Conservation (phyloP, 257 asterid species). For the Leptodermis oblonga region DNA sequence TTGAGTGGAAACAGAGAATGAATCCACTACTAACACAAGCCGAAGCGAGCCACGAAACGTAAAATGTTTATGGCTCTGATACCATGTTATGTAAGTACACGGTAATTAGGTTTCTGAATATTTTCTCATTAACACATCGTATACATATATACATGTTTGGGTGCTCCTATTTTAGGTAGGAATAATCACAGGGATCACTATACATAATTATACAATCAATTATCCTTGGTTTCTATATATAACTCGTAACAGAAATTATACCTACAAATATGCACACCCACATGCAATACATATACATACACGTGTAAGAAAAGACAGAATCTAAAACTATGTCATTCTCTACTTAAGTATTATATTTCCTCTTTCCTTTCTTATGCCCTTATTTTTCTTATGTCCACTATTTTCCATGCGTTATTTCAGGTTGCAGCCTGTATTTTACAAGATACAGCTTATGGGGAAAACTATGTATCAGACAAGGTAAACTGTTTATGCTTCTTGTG, state of each 20-base stretch:
- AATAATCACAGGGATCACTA: too few species aligned
- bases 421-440: slow-evolving; percentile 83
- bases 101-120: too few species aligned
- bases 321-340: not conserved
- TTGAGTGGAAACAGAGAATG: too few species aligned
- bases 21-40: too few species aligned
- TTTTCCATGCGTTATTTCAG: slow-evolving; percentile 36
- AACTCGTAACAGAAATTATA: not conserved
- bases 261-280: not conserved
- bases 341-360: not conserved
- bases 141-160: too few species aligned
- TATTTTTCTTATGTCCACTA: not conserved
- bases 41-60: too few species aligned
- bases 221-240: not conserved
- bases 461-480: slow-evolving; percentile 73
- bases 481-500: slow-evolving; percentile 7
- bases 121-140: too few species aligned
- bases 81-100: too few species aligned
- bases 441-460: slow-evolving; percentile 74
- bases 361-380: not conserved
- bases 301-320: not conserved
- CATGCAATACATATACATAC: not conserved
- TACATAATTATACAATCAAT: too few species aligned
- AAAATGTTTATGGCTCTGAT: too few species aligned
- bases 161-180: too few species aligned